A percentile compares a stretch with the other conserved stretches of the same genome.
phyloP scores from a whole-genome alignment of 2,329 filamentous ascomycete genomes.

The Aureobasidium subglaciale region DNA sequence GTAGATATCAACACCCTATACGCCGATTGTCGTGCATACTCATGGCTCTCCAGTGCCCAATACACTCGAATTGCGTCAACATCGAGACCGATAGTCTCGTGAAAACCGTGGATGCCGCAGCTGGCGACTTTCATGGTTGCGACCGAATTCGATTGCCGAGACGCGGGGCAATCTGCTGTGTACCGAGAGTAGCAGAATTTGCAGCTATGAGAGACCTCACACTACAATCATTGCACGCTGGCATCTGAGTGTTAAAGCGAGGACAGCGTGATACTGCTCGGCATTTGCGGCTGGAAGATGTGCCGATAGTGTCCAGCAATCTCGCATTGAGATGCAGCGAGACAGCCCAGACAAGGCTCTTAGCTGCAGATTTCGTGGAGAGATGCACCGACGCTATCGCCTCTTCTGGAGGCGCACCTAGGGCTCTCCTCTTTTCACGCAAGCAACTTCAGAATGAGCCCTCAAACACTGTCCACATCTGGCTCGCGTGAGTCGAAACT shows the following conservation, averaged over 20 bases:
- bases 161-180: background rate
- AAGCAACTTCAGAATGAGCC: background rate
- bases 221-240: background rate
- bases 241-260: background rate
- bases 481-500: too few species aligned
- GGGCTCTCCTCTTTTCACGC: background rate
- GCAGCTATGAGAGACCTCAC: background rate
- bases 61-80: slow-evolving; percentile 32
- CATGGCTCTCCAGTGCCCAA: slow-evolving; percentile 28
- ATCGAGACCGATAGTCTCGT: slow-evolving; percentile 35
- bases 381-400: slow-evolving; percentile 5
- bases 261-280: background rate
- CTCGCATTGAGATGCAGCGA: slow-evolving; percentile 6
- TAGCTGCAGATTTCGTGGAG: background rate
- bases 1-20: slow-evolving; percentile 24
- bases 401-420: background rate
- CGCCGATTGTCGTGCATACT: slow-evolving; percentile 29
- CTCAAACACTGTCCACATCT: too few species aligned
- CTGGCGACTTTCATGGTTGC: slow-evolving; percentile 21
- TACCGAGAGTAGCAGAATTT: background rate
- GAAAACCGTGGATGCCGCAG: slow-evolving; percentile 35
- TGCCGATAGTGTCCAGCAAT: background rate
- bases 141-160: background rate
- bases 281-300: background rate
- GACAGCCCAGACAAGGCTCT: too few species aligned